phyloP scores from a whole-genome alignment of 2,329 filamentous ascomycete genomes.

The Calonectria naviculata region DNA sequence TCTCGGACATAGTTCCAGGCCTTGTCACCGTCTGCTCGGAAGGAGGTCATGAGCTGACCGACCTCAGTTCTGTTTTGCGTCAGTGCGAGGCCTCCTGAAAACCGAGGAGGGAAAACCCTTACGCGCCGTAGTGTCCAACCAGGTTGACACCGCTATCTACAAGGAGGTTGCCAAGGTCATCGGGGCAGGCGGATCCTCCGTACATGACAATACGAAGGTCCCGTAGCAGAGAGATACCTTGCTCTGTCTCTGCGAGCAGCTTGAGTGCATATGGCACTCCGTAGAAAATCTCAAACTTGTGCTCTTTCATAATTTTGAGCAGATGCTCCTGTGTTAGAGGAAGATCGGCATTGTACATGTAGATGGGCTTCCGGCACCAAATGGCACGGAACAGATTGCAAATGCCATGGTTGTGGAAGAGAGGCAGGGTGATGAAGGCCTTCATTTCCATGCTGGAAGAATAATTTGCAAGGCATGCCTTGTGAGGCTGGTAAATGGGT shows the following conservation, averaged over 20 bases:
- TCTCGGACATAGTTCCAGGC: slow-evolving; percentile 41
- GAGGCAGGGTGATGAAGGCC: slow-evolving; percentile 65
- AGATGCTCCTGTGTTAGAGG: slow-evolving; percentile 63
- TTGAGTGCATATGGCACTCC: slow-evolving; percentile 73
- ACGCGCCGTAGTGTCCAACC: slow-evolving; percentile 66
- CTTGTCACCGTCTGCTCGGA: slow-evolving; percentile 32
- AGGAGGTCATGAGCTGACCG: slow-evolving; percentile 41
- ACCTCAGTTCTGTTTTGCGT: slow-evolving; percentile 33
- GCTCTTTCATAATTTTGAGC: slow-evolving; percentile 53
- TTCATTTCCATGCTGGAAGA: slow-evolving; percentile 50
- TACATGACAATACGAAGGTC: slow-evolving; percentile 64
- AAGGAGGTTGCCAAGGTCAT: slow-evolving; percentile 65
- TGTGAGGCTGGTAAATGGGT: slow-evolving; percentile 68
- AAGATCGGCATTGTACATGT: slow-evolving; percentile 65
- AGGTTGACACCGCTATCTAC: slow-evolving; percentile 64
- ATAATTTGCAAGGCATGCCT: slow-evolving; percentile 60
- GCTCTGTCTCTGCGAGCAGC: slow-evolving; percentile 66
- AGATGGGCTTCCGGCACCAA: slow-evolving; percentile 58
- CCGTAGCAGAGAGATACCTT: slow-evolving; percentile 60
- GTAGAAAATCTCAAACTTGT: slow-evolving; percentile 63
- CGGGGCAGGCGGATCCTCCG: slow-evolving; percentile 67
- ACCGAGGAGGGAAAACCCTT: slow-evolving; percentile 34
- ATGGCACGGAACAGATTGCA: slow-evolving; percentile 65
- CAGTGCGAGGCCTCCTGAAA: neutral
- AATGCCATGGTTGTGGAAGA: slow-evolving; percentile 70